Percentiles rank a stretch among this genome's conserved stretches.
Conservation (phyloP, 2,329 filamentous ascomycete species). For the Xylaria hypoxylon region DNA sequence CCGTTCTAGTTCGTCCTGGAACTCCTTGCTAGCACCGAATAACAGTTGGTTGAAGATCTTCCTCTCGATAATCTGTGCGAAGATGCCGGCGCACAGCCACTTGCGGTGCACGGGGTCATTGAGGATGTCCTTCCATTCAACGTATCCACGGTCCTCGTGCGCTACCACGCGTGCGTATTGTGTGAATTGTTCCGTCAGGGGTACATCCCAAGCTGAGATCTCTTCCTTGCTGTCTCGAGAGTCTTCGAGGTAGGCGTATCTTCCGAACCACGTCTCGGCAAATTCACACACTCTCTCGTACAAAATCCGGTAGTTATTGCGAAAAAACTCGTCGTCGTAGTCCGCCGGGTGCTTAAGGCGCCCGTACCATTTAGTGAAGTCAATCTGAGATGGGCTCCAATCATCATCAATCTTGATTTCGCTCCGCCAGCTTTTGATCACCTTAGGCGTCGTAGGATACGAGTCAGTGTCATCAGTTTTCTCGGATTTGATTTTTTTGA, state of each 20-base stretch:
- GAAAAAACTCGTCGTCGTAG: constrained; percentile 45
- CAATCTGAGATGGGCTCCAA: constrained; percentile 42
- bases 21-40: constrained; percentile 53
- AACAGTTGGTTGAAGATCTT: constrained; percentile 55
- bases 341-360: constrained; percentile 38
- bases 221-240: neutral
- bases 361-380: constrained; percentile 41
- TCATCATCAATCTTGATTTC: constrained; percentile 16
- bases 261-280: constrained; percentile 47
- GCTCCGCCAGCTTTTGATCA: constrained; percentile 13
- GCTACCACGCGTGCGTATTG: constrained; percentile 51
- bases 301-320: constrained; percentile 46
- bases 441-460: neutral
- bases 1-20: constrained; percentile 47
- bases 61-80: constrained; percentile 55
- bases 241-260: constrained; percentile 36
- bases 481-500: neutral
- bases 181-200: constrained; percentile 50
- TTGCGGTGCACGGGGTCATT: constrained; percentile 47
- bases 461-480: too few species aligned
- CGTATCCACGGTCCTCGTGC: constrained; percentile 51
- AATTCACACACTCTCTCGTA: constrained; percentile 45
- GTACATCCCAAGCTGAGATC: constrained; percentile 43
- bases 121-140: constrained; percentile 54
- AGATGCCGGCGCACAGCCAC: constrained; percentile 53